These are phyloP conservation scores for Brassica nigra DNA, from an alignment of 345 rosid species.

Conservation along the genomic window DNA sequence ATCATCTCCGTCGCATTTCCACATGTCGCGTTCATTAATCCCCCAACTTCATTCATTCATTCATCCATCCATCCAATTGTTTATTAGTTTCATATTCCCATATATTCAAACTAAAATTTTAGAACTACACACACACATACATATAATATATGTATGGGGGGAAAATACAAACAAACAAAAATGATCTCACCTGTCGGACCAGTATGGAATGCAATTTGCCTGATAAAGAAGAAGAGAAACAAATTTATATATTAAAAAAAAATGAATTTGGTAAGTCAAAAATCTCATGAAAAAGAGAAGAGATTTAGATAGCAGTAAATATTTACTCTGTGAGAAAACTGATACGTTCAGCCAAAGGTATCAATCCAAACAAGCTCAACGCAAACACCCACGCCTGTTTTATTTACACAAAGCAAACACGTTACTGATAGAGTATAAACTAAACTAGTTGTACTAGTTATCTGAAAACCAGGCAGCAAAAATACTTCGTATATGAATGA, in stretches of 20 bases:
- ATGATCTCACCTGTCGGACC: conserved; percentile 80
- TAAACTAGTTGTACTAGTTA: too few relatives aligned
- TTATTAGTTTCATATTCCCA: background rate
- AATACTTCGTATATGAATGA: background rate
- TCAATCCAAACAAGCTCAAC: conserved; percentile 74
- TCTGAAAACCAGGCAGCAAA: background rate
- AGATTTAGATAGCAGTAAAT: background rate
- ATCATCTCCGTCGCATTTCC: conserved; percentile 95
- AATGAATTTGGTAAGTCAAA: background rate
- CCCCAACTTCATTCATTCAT: conserved; percentile 69
- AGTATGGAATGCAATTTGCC: conserved; percentile 87
- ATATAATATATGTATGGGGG: background rate
- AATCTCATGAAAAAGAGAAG: background rate
- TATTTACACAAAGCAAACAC: conserved; percentile 4
- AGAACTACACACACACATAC: background rate
- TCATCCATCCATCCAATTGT: background rate
- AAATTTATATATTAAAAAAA: background rate
- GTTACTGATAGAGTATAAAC: background rate
- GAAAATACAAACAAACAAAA: background rate
- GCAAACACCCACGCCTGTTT: conserved; percentile 72
- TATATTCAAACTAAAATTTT: background rate
- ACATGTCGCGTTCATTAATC: conserved; percentile 90
- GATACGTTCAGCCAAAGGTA: conserved; percentile 84
- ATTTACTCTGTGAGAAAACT: conserved; percentile 91
- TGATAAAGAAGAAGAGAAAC: conserved; percentile 32